Conservation (phyloP, 306 rosid species). For the Spatholobus suberectus region DNA sequence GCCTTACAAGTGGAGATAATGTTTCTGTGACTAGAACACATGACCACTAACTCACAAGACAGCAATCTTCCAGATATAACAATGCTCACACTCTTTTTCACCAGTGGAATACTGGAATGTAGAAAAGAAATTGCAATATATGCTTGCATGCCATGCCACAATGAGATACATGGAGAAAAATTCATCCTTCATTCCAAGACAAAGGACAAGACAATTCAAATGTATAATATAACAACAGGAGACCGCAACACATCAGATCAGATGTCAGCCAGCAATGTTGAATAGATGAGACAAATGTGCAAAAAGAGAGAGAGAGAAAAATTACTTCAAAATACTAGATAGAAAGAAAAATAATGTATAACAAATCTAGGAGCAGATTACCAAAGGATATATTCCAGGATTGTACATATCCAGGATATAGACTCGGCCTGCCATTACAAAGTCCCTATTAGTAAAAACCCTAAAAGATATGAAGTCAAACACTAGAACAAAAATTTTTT, state of each 20-base stretch:
- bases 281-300: slow-evolving; percentile 22
- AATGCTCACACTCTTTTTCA: neutral
- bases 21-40: neutral
- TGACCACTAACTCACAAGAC: neutral
- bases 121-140: neutral
- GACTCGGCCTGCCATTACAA: slow-evolving; percentile 71
- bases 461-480: slow-evolving; percentile 39
- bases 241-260: slow-evolving; percentile 6
- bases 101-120: neutral
- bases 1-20: neutral
- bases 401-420: slow-evolving; percentile 90
- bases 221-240: slow-evolving; percentile 14
- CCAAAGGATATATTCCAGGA: slow-evolving; percentile 92
- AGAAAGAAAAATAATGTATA: slow-evolving; percentile 10
- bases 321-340: neutral
- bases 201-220: neutral
- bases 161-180: neutral
- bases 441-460: slow-evolving; percentile 34
- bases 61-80: neutral
- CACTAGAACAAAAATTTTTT: slow-evolving; percentile 17
- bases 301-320: slow-evolving; percentile 6
- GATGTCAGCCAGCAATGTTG: slow-evolving; percentile 5
- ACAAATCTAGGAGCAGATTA: slow-evolving; percentile 44
- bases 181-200: neutral
- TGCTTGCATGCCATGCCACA: slow-evolving; percentile 6